These are phyloP conservation scores for Yamadazyma buinensis DNA, from an alignment of 1,139 yeast genomes.

Conservation along the genomic window DNA sequence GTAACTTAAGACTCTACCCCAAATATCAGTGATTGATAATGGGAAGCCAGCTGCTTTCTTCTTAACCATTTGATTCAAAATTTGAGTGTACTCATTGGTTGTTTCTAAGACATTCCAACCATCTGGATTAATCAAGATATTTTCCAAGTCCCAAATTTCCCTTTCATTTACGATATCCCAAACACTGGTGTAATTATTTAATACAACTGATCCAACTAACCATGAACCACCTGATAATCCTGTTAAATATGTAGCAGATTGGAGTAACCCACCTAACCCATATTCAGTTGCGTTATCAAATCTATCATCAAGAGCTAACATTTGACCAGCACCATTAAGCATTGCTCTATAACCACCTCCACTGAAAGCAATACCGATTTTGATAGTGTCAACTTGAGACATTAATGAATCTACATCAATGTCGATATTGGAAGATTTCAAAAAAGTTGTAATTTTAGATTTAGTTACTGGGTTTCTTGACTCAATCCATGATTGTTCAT, in stretches of 20 bases:
- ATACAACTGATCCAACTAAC: slow-evolving; percentile 77
- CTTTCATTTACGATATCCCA: slow-evolving; percentile 52
- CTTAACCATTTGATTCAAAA: slow-evolving; percentile 50
- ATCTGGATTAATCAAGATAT: slow-evolving; percentile 63
- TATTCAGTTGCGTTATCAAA: slow-evolving; percentile 23
- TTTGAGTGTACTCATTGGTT: slow-evolving; percentile 49
- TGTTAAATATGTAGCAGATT: slow-evolving; percentile 67
- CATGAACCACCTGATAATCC: slow-evolving; percentile 89
- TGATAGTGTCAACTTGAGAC: slow-evolving; percentile 30
- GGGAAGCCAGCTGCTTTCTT: slow-evolving; percentile 78
- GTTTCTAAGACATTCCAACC: slow-evolving; percentile 64
- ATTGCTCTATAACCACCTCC: slow-evolving; percentile 50
- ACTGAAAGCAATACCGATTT: slow-evolving; percentile 40
- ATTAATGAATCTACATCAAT: slow-evolving; percentile 57
- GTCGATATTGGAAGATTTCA: slow-evolving; percentile 59
- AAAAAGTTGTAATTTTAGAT: slow-evolving; percentile 53
- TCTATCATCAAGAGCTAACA: slow-evolving; percentile 35
- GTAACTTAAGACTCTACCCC: slow-evolving; percentile 85
- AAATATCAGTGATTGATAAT: slow-evolving; percentile 77
- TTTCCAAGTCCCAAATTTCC: slow-evolving; percentile 63
- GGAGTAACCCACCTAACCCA: slow-evolving; percentile 78
- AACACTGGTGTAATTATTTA: slow-evolving; percentile 78
- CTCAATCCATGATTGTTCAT: slow-evolving; percentile 42
- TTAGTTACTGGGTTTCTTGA: slow-evolving; percentile 56
- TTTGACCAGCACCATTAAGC: slow-evolving; percentile 44